Evolutionary conservation across 371 early-diverging fungal genomes (phyloP), one percentile per base, ranked within the genome.

Genomic region (Saksenaea oblongispora): DNA sequence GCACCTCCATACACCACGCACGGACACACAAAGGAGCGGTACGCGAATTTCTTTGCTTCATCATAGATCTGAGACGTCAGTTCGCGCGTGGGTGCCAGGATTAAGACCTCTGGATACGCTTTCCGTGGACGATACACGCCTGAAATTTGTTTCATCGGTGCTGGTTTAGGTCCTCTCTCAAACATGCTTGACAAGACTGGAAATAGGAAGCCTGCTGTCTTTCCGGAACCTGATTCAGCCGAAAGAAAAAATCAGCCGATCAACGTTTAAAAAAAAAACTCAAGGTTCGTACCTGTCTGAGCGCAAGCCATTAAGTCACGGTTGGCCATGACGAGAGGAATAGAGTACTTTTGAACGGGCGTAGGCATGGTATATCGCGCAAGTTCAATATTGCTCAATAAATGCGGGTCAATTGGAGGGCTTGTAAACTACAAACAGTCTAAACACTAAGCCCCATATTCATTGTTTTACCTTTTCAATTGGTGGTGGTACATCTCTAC

Each of bases 51-150:
- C 64, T 84, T 77, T 5, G 89, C 87, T 75, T 91, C 76, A 47
- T 87, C 88, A 74, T 87, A 83, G 69, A 96, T 98, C 82, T 99
- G 99, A 53, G 88, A 87, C 18, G 98, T 95, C 64, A 99, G 85
- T 79, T 99, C 99, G 69, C 99, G 93, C 2, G 99, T 99, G 1
- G 96, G 97, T 14, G 96, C 92, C 62, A 99, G 74, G 37, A 99
- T 93, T 54, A 99, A 22, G 27, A 36, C 62, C 28, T 41, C 54
- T 9, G 61, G 61, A 54, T 61, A 61, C 1, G 61, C 61, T 26
- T 51, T 44, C 18, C 61, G 53, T 18, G 61, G 61, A 9, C 61
- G 44, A 36, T 61, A 61, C n/a, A 53, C 61, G 14, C 47, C 24
- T 13, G 35, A 18, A 8, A 7, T 13, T 3, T 5, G 58, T 42